phyloP scores from a whole-genome alignment of 257 asterid species.

The Nicotiana tomentosiformis region DNA sequence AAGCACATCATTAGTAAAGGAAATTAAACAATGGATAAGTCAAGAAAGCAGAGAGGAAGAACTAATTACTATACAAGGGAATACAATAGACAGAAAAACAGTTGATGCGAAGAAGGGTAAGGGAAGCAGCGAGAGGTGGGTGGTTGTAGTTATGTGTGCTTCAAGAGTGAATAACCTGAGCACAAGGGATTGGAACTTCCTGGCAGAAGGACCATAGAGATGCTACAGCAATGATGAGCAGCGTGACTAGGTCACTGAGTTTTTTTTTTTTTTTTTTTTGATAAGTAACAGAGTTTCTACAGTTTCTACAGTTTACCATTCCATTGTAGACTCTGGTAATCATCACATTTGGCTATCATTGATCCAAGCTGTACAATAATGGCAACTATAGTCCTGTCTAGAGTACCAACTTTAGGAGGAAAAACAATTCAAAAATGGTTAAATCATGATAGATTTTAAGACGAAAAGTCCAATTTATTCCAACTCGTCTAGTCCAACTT shows the following conservation, averaged over 20 bases:
- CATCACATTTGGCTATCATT: neutral
- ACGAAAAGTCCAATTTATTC: neutral
- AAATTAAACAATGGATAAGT: neutral
- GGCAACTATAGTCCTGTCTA: neutral
- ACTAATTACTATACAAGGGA: neutral
- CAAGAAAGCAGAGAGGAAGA: neutral
- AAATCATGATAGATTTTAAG: neutral
- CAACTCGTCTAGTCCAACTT: neutral
- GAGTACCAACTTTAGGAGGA: neutral
- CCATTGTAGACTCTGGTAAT: neutral
- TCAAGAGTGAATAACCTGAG: too few species aligned
- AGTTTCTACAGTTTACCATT: too few species aligned
- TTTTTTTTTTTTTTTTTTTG: too few species aligned
- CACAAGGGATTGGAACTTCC: too few species aligned
- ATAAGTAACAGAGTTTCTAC: too few species aligned
- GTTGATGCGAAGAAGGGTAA: neutral
- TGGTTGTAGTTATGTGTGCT: neutral
- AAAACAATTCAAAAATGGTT: neutral
- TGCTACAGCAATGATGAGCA: too few species aligned
- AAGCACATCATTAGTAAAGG: neutral
- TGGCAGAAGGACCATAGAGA: too few species aligned
- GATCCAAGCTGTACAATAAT: neutral
- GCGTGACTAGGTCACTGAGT: too few species aligned
- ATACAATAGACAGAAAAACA: neutral
- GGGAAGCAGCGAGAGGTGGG: neutral